Base-by-base conservation (phyloP, 2,329 filamentous ascomycete genomes). In the Sphaerostilbella broomeana region DNA sequence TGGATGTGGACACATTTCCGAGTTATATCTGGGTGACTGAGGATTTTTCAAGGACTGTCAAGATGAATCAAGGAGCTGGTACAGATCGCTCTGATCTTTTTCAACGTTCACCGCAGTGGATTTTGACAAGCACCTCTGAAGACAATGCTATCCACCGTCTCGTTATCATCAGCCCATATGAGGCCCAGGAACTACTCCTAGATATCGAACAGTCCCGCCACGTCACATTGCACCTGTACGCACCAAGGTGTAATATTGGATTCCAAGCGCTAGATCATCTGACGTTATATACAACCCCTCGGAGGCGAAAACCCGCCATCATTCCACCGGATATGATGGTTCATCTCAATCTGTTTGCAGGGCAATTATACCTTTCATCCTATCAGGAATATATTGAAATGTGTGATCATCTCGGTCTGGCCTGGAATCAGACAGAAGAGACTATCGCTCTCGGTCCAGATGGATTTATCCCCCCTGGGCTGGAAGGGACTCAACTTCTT, bases 261-360 rank as follows among this genome's bases (percentile, higher is more conserved):
- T 39, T 41, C 38, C 12, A n/a, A 3, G 10, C 44, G 1, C 17
- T 41, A 1, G 37, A 46, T 27, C 13, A 22, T 2, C 22, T 46
- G 6, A 19, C 20, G 6, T 24, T 46, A 1, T 41, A 35, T 24
- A 21, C 25, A n/a, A n/a, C n/a, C n/a, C n/a, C n/a, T n/a, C 27
- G 35, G 2, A 28, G 36, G 13, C 30, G 51, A 0, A 5, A 7
- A 0, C 35, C 49, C 3, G 10, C 26, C 6, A 16, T 17, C 10
- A n/a, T 38, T 38, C 35, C 47, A 13, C 18, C 10, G 0, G n/a
- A 36, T 1, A 50, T 73, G 0, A 54, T 60, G 0, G 57, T 64
- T 0, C 64, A 75, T 40, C 64, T 86, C 0, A 81, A 82, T 29
- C 58, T 86, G 0, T 86, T 87, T 39, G 65, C 83, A 0, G 83